These are phyloP conservation scores for Fusarium sororula DNA, from an alignment of 2,329 filamentous ascomycete genomes.

Conservation along the genomic window DNA sequence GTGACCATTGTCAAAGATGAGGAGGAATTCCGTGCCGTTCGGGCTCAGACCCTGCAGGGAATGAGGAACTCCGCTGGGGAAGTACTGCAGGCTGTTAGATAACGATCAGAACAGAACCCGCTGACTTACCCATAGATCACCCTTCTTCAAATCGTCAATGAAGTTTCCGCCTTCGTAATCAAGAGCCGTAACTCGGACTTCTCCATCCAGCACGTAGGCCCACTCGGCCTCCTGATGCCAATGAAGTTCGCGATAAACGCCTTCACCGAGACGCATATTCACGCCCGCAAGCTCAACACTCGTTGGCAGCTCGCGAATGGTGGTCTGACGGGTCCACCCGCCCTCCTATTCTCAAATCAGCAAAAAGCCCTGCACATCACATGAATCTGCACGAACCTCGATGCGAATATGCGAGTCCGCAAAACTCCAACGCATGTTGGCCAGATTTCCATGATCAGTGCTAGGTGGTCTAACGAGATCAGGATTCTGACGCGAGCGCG, in stretches of 20 bases:
- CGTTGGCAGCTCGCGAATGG: slow-evolving; percentile 69
- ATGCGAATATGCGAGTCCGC: slow-evolving; percentile 71
- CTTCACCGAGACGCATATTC: slow-evolving; percentile 79
- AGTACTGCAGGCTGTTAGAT: slow-evolving; percentile 58
- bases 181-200: slow-evolving; percentile 75
- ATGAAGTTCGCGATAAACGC: slow-evolving; percentile 79
- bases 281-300: slow-evolving; percentile 78
- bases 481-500: slow-evolving; percentile 74
- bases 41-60: slow-evolving; percentile 76
- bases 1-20: slow-evolving; percentile 59
- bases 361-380: not conserved
- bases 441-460: slow-evolving; percentile 75
- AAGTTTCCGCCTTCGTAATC: slow-evolving; percentile 81
- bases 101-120: fast-evolving
- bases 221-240: slow-evolving; percentile 86
- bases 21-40: slow-evolving; percentile 64
- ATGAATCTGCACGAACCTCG: slow-evolving; percentile 55
- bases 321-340: slow-evolving; percentile 81
- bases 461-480: slow-evolving; percentile 76
- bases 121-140: slow-evolving; percentile 66
- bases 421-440: slow-evolving; percentile 79
- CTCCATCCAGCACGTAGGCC: slow-evolving; percentile 77
- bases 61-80: slow-evolving; percentile 80
- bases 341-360: slow-evolving; percentile 63
- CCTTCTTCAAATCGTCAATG: slow-evolving; percentile 78